Base-by-base conservation (phyloP, 495 filamentous ascomycete genomes). In the Lepidopterella palustris region DNA sequence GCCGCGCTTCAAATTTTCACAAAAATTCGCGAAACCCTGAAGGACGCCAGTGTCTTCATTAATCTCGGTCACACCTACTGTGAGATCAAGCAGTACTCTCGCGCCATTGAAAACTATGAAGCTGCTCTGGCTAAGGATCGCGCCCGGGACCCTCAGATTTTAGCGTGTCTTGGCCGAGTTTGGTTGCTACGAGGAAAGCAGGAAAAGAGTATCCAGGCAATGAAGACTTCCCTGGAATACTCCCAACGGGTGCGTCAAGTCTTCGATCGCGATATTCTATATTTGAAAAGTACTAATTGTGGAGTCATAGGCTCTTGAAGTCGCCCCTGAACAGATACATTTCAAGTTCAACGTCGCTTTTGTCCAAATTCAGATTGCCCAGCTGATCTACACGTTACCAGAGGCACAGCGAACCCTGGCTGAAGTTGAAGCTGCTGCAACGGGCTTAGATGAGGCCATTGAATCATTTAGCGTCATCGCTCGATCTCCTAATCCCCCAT, bases 331-430 rank as follows among this genome's bases (percentile, higher is more conserved):
- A 20, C 88, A 95, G 65, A 77, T 90, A 6, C 89, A 96, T 73
- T 87, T 93, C 68, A 87, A 92, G 69, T 98, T 98, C 81, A 98
- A 98, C 70, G 88, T 98, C 15, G 93, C 93, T 23, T 98, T 96
- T 62, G 90, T 97, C 18, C 92, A 97, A 68, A 90, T 95, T 60
- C 90, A 96, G 70, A 82, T 97, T 53, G 92, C 92, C 31, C 84
- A 85, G 25, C 78, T 87, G 35, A 81, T 96, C n/a, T 83, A 90
- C 75, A 78, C 74, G 50, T 79, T 96, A 20, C 77, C 79, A 25
- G 87, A 95, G 59, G 79, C 79, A 0, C 87, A 95, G 61, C 83
- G 89, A 45, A 89, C 85, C 0, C 77, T 93, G 0, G 80, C 78
- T 49, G 90, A 97, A 57, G 83, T 96, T 21, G 78, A 92, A 64